These are phyloP conservation scores for Emmonsiellopsis sp. DNA, from an alignment of 2,329 filamentous ascomycete genomes.

Conservation along the genomic window DNA sequence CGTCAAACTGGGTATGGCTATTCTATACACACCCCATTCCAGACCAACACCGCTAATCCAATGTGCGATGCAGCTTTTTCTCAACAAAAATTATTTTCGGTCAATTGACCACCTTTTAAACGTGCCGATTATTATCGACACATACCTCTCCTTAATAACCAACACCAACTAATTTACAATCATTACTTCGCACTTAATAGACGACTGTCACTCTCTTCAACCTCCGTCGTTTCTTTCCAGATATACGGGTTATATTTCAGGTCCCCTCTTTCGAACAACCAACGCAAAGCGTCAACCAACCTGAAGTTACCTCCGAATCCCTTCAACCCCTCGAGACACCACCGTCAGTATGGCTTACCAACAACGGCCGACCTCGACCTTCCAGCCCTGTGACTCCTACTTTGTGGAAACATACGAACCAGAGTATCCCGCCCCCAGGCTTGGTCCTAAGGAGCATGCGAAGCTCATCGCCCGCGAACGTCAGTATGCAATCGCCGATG, in stretches of 20 bases:
- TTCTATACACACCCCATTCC: slow-evolving; percentile 15
- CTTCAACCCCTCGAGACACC: slow-evolving; percentile 10
- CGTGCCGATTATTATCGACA: slow-evolving; percentile 31
- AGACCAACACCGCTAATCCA: slow-evolving; percentile 12
- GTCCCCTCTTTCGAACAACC: slow-evolving; percentile 31
- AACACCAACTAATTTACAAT: slow-evolving; percentile 49
- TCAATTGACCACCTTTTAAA: slow-evolving; percentile 20
- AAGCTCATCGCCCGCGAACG: slow-evolving; percentile 70
- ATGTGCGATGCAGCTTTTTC: slow-evolving; percentile 22
- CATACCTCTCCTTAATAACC: slow-evolving; percentile 36
- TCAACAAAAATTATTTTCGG: slow-evolving; percentile 20
- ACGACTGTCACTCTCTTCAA: slow-evolving; percentile 44
- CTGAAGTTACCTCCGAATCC: slow-evolving; percentile 6
- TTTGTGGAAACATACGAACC: slow-evolving; percentile 55
- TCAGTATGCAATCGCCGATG: slow-evolving; percentile 79
- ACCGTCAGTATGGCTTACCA: slow-evolving; percentile 46
- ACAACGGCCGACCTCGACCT: slow-evolving; percentile 41
- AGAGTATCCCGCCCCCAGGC: slow-evolving; percentile 39
- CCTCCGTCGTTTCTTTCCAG: slow-evolving; percentile 31
- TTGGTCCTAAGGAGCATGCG: slow-evolving; percentile 64
- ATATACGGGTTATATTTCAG: slow-evolving; percentile 26
- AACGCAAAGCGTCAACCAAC: slow-evolving; percentile 19
- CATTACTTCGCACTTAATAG: slow-evolving; percentile 38
- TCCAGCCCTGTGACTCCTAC: slow-evolving; percentile 58
- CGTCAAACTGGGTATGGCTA: slow-evolving; percentile 33